Percentiles rank a stretch among this genome's conserved stretches.
These are phyloP conservation scores for Didymella segeticola DNA, from an alignment of 2,329 filamentous ascomycete genomes.

Conservation along the genomic window DNA sequence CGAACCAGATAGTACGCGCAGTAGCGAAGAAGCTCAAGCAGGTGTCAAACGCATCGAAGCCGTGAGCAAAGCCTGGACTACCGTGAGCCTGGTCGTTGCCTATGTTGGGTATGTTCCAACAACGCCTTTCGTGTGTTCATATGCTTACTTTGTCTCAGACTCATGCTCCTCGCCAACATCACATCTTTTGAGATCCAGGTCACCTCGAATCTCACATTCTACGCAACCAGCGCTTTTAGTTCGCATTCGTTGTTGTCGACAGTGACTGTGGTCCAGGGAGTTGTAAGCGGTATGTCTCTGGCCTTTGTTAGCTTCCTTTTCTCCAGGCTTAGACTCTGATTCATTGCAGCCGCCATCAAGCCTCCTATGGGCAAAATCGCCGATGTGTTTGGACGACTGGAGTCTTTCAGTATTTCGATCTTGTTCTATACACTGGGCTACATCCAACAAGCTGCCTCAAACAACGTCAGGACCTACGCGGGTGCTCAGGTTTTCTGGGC, in stretches of 20 bases:
- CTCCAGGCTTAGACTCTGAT: background rate
- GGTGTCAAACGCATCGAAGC: constrained; percentile 59
- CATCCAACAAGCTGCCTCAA: constrained; percentile 63
- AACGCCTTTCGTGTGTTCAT: too few relatives aligned
- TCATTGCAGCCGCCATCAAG: constrained; percentile 59
- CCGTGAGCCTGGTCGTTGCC: constrained; percentile 53
- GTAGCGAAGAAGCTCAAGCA: constrained; percentile 45
- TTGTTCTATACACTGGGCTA: constrained; percentile 64
- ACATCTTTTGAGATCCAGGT: constrained; percentile 73
- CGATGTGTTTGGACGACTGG: constrained; percentile 67
- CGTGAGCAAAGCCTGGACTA: constrained; percentile 58
- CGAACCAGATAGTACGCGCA: constrained; percentile 13
- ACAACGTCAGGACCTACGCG: constrained; percentile 60
- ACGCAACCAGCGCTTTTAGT: constrained; percentile 68
- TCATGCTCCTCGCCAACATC: constrained; percentile 67
- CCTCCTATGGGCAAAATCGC: constrained; percentile 68
- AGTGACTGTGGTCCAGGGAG: constrained; percentile 67
- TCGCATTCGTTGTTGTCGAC: constrained; percentile 71
- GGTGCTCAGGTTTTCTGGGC: constrained; percentile 68
- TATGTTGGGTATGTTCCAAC: constrained; percentile 51
- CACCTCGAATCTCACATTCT: constrained; percentile 66
- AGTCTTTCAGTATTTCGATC: constrained; percentile 63
- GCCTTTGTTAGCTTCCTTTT: background rate
- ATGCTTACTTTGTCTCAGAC: constrained; percentile 18
- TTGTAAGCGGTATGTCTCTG: constrained; percentile 55